Evolutionary conservation across 225 moss, liverwort and hornwort species (phyloP), one percentile per base, ranked within the genome.

Genomic region (Marchantia polymorpha): DNA sequence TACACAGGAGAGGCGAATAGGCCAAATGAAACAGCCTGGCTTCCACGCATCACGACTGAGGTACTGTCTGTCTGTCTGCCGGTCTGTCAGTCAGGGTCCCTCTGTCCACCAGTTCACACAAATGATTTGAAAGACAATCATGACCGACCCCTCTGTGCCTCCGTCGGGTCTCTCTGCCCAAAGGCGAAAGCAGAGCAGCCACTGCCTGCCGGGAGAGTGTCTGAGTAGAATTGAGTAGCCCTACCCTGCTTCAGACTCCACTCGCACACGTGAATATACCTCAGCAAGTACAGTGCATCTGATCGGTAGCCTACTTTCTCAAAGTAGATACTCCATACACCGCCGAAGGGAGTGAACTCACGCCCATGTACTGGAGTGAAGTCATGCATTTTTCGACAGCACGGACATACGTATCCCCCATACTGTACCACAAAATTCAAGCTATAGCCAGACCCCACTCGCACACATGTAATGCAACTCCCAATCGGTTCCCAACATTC

Each of bases 21-120:
- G 69, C 69, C 69, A 69, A 69, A 48, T 48, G 29, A 47, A 39
- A 39, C 69, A 69, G 69, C 69, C 69, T 69, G 69, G 39, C 69
- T 48, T 69, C 47, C 69, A 39, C 47, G 29, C 15, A 65, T 29
- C 65, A 65, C 26, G 11, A 12, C 29, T 65, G 64, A 23, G 6
- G 65, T 65, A 26, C 29, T 26, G 27, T 65, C 27, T 29, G 16
- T 7, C 69, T 47, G 69, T 56, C 56, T 56, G 64, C n/a, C 17
- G 19, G 64, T 46, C 70, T 46, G 70, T 49, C 20, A 39, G 70
- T 49, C 70, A 71, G 70, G 70, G 49, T 71, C 49, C 70, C 12
- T 46, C 23, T 72, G 72, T 72, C 72, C 72, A 72, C 23, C 72
- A 13, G 72, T 52, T 51, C n/a, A 52, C 23, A 26, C 49, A 50